Percentiles rank a stretch among this genome's conserved stretches.
Evolutionary conservation across 2,329 filamentous ascomycete species (phyloP).

Genomic region (Simplicillium sp.): DNA sequence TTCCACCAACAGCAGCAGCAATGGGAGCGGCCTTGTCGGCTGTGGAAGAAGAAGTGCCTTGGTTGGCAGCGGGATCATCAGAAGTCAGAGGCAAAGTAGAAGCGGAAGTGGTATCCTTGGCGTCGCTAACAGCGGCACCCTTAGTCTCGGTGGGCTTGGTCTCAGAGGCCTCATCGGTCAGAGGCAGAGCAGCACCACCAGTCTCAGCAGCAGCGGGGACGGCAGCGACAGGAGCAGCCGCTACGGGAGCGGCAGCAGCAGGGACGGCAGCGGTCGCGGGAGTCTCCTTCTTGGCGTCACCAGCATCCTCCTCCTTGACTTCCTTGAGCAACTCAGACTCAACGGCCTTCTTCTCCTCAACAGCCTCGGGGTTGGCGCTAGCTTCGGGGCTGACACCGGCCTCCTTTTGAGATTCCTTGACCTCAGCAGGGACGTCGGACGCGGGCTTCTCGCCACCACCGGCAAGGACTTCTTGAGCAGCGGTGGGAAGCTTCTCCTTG

Average conservation of each 20-base stretch:
- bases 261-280: conserved; percentile 8
- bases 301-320: conserved; percentile 34
- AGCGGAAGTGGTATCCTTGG: conserved; percentile 6
- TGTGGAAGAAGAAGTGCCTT: background rate
- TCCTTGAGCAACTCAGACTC: conserved; percentile 66
- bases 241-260: conserved; percentile 4
- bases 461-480: conserved; percentile 37
- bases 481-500: conserved; percentile 39
- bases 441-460: conserved; percentile 31
- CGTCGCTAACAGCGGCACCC: conserved; percentile 8
- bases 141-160: conserved; percentile 11
- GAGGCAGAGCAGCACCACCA: conserved; percentile 9
- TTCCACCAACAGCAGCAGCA: conserved; percentile 9
- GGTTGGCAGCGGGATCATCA: conserved; percentile 10
- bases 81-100: conserved; percentile 10
- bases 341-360: conserved; percentile 64
- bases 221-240: background rate
- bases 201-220: conserved; percentile 3
- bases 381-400: conserved; percentile 61
- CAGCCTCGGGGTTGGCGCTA: conserved; percentile 55
- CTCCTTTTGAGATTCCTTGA: conserved; percentile 47
- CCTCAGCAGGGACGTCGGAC: conserved; percentile 42
- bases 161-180: conserved; percentile 12
- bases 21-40: conserved; percentile 9
- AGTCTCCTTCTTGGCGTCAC: conserved; percentile 12